These are phyloP conservation scores for Lecanosticta acicola DNA, from an alignment of 2,329 filamentous ascomycete species.

Conservation along the genomic window DNA sequence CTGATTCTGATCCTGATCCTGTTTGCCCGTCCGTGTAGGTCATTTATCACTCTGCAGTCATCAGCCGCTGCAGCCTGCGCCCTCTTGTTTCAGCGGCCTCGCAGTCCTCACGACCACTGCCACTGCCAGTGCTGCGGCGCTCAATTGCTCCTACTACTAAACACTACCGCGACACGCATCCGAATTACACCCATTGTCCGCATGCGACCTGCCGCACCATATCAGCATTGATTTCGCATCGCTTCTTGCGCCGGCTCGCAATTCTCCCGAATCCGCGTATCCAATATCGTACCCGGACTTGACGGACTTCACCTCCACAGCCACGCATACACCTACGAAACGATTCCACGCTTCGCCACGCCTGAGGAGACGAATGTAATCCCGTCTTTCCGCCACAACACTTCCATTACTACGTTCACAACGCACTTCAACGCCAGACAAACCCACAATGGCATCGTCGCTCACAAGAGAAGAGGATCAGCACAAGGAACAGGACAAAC, in stretches of 20 bases:
- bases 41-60: conserved; percentile 11
- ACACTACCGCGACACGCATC: neutral
- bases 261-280: neutral
- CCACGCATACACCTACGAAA: conserved; percentile 14
- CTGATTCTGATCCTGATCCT: conserved; percentile 11
- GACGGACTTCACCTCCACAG: conserved; percentile 14
- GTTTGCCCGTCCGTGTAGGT: conserved; percentile 8
- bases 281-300: conserved; percentile 15
- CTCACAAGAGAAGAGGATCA: conserved; percentile 1
- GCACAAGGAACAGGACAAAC: conserved; percentile 12
- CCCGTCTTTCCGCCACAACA: conserved; percentile 8
- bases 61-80: conserved; percentile 15
- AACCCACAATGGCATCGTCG: conserved; percentile 15
- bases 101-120: conserved; percentile 6
- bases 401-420: conserved; percentile 1
- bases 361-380: conserved; percentile 12
- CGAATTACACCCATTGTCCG: conserved; percentile 3
- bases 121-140: conserved; percentile 6
- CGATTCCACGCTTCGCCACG: conserved; percentile 19
- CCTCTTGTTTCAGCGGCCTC: conserved; percentile 9
- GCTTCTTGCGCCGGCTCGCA: neutral
- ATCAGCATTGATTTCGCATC: neutral
- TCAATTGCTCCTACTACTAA: neutral
- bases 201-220: neutral
- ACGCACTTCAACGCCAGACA: conserved; percentile 2